These are phyloP conservation scores for Ganoderma sinense DNA, from an alignment of 1,284 basidiomycete genomes.

Conservation along the genomic window DNA sequence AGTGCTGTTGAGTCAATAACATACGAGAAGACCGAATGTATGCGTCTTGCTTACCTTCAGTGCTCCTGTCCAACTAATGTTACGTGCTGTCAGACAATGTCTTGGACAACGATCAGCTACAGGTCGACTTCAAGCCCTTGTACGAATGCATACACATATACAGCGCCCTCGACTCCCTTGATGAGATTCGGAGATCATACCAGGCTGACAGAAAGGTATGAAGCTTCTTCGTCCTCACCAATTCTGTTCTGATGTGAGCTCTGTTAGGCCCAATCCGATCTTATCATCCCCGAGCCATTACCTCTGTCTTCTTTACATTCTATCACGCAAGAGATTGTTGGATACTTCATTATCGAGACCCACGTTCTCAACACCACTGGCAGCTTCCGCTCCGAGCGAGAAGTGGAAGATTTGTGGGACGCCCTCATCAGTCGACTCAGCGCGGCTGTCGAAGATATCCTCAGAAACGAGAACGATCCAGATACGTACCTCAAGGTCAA, in stretches of 20 bases:
- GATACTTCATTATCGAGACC: slow-evolving; percentile 97
- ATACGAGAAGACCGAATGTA: slow-evolving; percentile 95
- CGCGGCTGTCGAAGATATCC: slow-evolving; percentile 76
- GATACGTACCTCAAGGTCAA: slow-evolving; percentile 89
- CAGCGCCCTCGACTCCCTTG: slow-evolving; percentile 87
- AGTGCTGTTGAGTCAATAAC: slow-evolving; percentile 94
- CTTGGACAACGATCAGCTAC: slow-evolving; percentile 88
- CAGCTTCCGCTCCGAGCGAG: slow-evolving; percentile 86
- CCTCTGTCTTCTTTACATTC: slow-evolving; percentile 56
- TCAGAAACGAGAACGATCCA: slow-evolving; percentile 83
- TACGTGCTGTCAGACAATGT: slow-evolving; percentile 74
- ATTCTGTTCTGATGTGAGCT: slow-evolving; percentile 7
- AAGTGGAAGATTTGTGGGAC: slow-evolving; percentile 98
- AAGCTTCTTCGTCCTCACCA: background rate
- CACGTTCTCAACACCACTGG: slow-evolving; percentile 91
- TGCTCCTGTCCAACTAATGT: slow-evolving; percentile 13
- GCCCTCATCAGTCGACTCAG: slow-evolving; percentile 84
- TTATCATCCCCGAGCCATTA: slow-evolving; percentile 85
- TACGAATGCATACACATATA: slow-evolving; percentile 99
- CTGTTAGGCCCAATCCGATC: slow-evolving; percentile 90
- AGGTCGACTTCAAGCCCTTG: slow-evolving; percentile 93
- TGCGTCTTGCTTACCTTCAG: slow-evolving; percentile 39
- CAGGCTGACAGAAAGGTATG: slow-evolving; percentile 93
- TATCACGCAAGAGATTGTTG: slow-evolving; percentile 94
- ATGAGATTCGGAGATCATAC: slow-evolving; percentile 91